Conservation (phyloP, 805 yeast species). For the Wickerhamomyces rabaulensis region DNA sequence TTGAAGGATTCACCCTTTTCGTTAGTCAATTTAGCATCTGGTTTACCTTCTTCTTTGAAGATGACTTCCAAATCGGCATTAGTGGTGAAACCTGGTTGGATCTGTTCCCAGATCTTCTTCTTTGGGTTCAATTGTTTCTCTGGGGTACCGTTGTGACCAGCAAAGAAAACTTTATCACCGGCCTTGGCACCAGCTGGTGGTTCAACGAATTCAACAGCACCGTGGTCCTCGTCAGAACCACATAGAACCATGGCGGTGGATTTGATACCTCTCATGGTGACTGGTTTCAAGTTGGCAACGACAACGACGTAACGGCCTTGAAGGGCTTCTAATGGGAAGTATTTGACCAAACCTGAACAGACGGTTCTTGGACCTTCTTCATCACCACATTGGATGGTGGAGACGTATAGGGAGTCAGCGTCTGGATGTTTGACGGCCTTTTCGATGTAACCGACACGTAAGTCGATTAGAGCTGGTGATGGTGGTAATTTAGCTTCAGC, state of each 20-base stretch:
- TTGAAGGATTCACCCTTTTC: conserved; percentile 74
- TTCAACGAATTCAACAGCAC: conserved; percentile 82
- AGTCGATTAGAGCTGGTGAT: conserved; percentile 80
- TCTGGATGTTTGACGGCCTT: conserved; percentile 97
- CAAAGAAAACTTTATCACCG: conserved; percentile 95
- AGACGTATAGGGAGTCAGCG: conserved; percentile 94
- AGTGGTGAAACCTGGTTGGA: conserved; percentile 89
- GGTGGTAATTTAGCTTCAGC: conserved; percentile 62
- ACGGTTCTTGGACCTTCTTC: conserved; percentile 97
- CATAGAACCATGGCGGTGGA: conserved; percentile 97
- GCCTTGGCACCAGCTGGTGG: conserved; percentile 92
- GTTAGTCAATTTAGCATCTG: conserved; percentile 63
- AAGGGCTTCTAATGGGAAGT: conserved; percentile 88
- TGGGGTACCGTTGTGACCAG: conserved; percentile 84
- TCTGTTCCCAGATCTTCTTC: conserved; percentile 95
- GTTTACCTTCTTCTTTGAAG: conserved; percentile 74
- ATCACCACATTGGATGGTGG: conserved; percentile 96
- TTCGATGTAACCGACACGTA: conserved; percentile 94
- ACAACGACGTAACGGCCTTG: conserved; percentile 88
- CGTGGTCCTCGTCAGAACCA: conserved; percentile 69
- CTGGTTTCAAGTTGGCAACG: conserved; percentile 96
- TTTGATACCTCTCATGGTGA: conserved; percentile 94
- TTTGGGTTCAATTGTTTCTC: conserved; percentile 93
- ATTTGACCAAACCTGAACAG: conserved; percentile 92
- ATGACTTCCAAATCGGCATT: conserved; percentile 70